Conservation (phyloP, 805 yeast genomes). For the Metschnikowia koreensis region DNA sequence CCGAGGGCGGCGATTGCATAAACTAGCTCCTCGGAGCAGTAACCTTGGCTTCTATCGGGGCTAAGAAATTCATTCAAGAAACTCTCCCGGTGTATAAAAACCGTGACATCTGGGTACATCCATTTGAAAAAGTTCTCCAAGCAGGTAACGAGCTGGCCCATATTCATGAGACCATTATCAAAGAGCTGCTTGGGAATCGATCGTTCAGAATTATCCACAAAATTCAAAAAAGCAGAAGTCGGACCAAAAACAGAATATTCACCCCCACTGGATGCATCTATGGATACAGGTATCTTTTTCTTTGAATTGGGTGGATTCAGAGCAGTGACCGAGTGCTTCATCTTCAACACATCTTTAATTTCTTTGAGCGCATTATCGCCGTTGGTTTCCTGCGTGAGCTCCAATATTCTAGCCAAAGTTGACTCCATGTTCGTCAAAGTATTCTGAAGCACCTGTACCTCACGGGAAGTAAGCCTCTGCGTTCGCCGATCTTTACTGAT, state of each 20-base stretch:
- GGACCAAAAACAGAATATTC: conserved; percentile 20
- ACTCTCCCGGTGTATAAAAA: conserved; percentile 20
- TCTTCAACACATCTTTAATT: conserved; percentile 2
- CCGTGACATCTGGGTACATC: conserved; percentile 21
- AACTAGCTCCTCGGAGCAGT: conserved; percentile 19
- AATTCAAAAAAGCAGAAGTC: conserved; percentile 19
- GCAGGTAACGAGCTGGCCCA: conserved; percentile 12
- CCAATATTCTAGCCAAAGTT: conserved; percentile 9
- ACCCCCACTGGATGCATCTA: conserved; percentile 18
- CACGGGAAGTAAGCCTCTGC: conserved; percentile 8
- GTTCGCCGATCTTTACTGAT: conserved; percentile 11
- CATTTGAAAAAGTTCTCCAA: conserved; percentile 17
- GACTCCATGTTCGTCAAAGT: conserved; percentile 6
- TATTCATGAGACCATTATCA: conserved; percentile 9
- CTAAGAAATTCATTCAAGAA: conserved; percentile 18
- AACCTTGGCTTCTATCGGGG: conserved; percentile 11
- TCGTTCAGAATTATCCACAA: conserved; percentile 11
- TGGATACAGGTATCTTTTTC: conserved; percentile 16
- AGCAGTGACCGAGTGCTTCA: not conserved
- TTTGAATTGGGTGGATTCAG: conserved; percentile 1
- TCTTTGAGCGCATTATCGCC: not conserved
- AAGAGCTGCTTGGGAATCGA: conserved; percentile 7
- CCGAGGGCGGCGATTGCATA: conserved; percentile 22
- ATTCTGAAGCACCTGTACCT: conserved; percentile 10
- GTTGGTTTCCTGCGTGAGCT: conserved; percentile 4